Percentiles rank a stretch among this genome's conserved stretches.
phyloP scores from a whole-genome alignment of 306 rosid species.

The Quercus wislizeni region DNA sequence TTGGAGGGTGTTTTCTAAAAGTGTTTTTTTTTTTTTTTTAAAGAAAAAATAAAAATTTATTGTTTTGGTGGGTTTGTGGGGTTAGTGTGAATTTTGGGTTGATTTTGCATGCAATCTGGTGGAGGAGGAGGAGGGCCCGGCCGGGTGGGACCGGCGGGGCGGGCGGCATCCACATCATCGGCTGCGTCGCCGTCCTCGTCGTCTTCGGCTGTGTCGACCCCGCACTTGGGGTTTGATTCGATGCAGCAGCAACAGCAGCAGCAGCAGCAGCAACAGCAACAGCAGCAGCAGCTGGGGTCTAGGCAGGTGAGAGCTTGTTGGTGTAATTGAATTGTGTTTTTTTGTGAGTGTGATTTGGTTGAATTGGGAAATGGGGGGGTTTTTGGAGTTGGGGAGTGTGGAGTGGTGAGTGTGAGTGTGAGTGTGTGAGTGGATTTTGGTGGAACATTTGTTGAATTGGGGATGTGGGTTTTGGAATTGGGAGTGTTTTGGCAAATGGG shows the following conservation, averaged over 20 bases:
- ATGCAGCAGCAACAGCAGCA: slow-evolving; percentile 80
- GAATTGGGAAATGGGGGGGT: slow-evolving; percentile 11
- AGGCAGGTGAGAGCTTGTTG: slow-evolving; percentile 72
- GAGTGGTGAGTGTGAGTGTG: slow-evolving; percentile 21
- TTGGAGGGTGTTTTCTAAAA: slow-evolving; percentile 28
- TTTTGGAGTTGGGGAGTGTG: not conserved
- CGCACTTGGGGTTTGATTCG: slow-evolving; percentile 74
- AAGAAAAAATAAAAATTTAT: not conserved
- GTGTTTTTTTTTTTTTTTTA: not conserved
- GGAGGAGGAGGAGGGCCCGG: slow-evolving; percentile 73
- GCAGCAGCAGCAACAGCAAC: slow-evolving; percentile 50
- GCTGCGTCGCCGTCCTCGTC: slow-evolving; percentile 86
- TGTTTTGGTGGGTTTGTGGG: slow-evolving; percentile 24
- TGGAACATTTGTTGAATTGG: not conserved
- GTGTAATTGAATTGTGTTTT: slow-evolving; percentile 15
- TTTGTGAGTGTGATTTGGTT: slow-evolving; percentile 19
- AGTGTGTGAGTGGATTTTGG: slow-evolving; percentile 19
- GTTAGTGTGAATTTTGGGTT: slow-evolving; percentile 34
- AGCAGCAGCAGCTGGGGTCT: slow-evolving; percentile 63
- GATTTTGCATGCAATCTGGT: slow-evolving; percentile 77
- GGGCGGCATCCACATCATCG: slow-evolving; percentile 71
- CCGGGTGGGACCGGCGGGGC: slow-evolving; percentile 77
- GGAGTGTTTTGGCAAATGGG: slow-evolving; percentile 12
- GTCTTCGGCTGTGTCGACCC: slow-evolving; percentile 77
- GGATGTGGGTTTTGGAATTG: slow-evolving; percentile 3